These are phyloP conservation scores for Collybia sordida DNA, from an alignment of 768 basidiomycete genomes.

Conservation along the genomic window DNA sequence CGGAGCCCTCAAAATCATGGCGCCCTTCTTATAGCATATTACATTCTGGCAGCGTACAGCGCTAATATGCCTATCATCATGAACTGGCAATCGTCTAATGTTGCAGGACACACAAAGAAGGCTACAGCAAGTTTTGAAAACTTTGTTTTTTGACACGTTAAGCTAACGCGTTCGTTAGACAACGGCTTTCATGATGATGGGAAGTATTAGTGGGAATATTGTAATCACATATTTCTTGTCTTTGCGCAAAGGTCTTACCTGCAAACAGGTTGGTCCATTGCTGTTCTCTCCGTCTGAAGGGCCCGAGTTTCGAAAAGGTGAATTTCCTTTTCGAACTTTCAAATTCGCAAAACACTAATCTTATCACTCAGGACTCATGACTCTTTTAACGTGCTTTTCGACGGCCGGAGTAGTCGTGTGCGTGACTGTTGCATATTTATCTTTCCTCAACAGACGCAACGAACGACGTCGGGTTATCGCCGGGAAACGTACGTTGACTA, in stretches of 20 bases:
- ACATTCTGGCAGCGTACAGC: slow-evolving; percentile 21
- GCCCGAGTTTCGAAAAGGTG: slow-evolving; percentile 19
- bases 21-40: slow-evolving; percentile 28
- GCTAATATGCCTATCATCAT: slow-evolving; percentile 23
- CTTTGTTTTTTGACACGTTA: not conserved
- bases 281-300: slow-evolving; percentile 19
- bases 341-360: not conserved
- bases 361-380: slow-evolving; percentile 12
- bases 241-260: not conserved
- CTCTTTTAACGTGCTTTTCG: slow-evolving; percentile 16
- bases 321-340: not conserved
- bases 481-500: slow-evolving; percentile 17
- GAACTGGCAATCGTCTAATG: slow-evolving; percentile 34
- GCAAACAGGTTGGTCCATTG: slow-evolving; percentile 20
- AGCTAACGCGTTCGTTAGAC: slow-evolving; percentile 14
- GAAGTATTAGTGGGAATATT: slow-evolving; percentile 23
- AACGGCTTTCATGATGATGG: slow-evolving; percentile 23
- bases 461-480: slow-evolving; percentile 15
- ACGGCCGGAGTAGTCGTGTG: slow-evolving; percentile 12
- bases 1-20: slow-evolving; percentile 22
- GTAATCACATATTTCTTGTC: slow-evolving; percentile 8
- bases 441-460: slow-evolving; percentile 18
- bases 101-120: slow-evolving; percentile 32
- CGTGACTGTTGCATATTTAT: slow-evolving; percentile 15
- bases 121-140: slow-evolving; percentile 15